Conservation (phyloP, 768 basidiomycete genomes). For the Saitozyma podzolica region DNA sequence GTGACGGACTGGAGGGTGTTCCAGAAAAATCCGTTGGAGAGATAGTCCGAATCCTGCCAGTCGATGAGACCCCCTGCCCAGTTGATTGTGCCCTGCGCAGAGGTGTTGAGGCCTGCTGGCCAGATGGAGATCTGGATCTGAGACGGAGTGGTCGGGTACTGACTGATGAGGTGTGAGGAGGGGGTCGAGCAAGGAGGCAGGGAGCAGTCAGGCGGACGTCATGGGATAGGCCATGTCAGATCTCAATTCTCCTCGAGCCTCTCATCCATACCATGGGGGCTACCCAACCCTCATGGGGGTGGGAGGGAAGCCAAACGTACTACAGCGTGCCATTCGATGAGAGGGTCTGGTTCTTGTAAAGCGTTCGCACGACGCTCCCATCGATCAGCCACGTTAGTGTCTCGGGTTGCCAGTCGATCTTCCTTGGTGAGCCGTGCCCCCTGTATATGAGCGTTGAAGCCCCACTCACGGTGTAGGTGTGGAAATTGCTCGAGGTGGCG, state of each 20-base stretch:
- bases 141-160: conserved; percentile 76
- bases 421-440: conserved; percentile 5
- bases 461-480: conserved; percentile 32
- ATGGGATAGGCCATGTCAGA: no score
- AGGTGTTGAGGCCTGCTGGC: conserved; percentile 70
- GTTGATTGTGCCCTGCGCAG: conserved; percentile 67
- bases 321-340: conserved; percentile 24
- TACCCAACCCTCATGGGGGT: not conserved
- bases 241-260: no score
- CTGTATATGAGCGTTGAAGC: not conserved
- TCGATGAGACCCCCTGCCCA: conserved; percentile 84
- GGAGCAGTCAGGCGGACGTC: no score
- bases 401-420: conserved; percentile 81
- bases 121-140: conserved; percentile 77
- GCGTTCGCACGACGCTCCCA: conserved; percentile 67
- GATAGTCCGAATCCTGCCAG: conserved; percentile 77
- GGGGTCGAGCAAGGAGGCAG: no score
- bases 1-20: conserved; percentile 43
- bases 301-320: conserved; percentile 4
- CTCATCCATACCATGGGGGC: not conserved
- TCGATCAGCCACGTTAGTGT: conserved; percentile 69
- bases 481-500: conserved; percentile 31
- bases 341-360: conserved; percentile 64
- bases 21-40: conserved; percentile 59
- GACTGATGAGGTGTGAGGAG: conserved; percentile 17